Percentiles rank a stretch among this genome's conserved stretches.
These are phyloP conservation scores for Sarocladiaceae sp. DNA, from an alignment of 2,329 filamentous ascomycete species.

Conservation along the genomic window DNA sequence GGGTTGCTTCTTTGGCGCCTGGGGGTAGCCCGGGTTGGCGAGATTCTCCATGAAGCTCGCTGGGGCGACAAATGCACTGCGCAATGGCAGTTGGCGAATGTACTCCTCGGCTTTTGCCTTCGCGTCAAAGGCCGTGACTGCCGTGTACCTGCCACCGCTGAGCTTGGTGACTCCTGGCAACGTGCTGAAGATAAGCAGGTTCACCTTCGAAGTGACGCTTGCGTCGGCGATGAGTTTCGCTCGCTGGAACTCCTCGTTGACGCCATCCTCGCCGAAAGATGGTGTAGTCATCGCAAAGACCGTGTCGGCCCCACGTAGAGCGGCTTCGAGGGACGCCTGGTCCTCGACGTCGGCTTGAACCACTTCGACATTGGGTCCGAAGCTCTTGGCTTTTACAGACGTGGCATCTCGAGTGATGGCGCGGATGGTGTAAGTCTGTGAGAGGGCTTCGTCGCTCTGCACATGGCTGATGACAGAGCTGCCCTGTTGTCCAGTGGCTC, in stretches of 20 bases:
- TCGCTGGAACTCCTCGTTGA: constrained; percentile 28
- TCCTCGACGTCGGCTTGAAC: constrained; percentile 34
- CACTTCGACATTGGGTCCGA: constrained; percentile 25
- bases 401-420: constrained; percentile 41
- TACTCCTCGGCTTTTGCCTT: constrained; percentile 47
- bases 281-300: constrained; percentile 42
- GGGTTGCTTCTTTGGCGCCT: background rate
- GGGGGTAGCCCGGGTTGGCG: background rate
- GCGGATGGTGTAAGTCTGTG: constrained; percentile 39
- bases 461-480: constrained; percentile 39
- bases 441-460: constrained; percentile 36
- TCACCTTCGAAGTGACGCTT: constrained; percentile 27
- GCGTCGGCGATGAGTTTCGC: constrained; percentile 34
- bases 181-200: constrained; percentile 35
- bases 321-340: constrained; percentile 29
- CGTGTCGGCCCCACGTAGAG: constrained; percentile 37
- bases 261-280: constrained; percentile 25
- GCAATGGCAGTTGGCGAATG: constrained; percentile 39
- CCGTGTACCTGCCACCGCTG: constrained; percentile 26
- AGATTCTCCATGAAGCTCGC: constrained; percentile 38
- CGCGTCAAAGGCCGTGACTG: constrained; percentile 39
- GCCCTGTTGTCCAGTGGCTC: constrained; percentile 47
- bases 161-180: constrained; percentile 27
- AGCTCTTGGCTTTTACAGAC: constrained; percentile 24
- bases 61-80: constrained; percentile 33